Conservation (phyloP, 306 rosid genomes). For the Rosa multiflora region DNA sequence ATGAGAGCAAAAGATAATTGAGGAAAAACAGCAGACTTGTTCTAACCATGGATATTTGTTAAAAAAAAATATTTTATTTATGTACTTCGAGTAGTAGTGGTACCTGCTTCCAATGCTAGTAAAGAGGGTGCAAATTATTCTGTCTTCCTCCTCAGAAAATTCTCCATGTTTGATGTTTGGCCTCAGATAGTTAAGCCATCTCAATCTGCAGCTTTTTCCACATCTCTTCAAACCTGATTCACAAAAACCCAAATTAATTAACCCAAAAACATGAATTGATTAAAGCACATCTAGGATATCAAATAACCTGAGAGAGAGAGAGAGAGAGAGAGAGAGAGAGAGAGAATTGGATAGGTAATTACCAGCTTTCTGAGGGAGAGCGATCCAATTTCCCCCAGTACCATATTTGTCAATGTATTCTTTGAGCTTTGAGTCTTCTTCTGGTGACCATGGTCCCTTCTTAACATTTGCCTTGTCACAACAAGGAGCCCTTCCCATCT, state of each 20-base stretch:
- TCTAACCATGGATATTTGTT: background rate
- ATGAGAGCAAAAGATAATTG: constrained; percentile 11
- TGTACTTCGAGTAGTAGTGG: background rate
- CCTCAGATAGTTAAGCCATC: constrained; percentile 95
- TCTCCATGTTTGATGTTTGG: constrained; percentile 95
- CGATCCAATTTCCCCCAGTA: constrained; percentile 96
- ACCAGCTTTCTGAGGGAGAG: constrained; percentile 97
- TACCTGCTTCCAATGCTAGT: constrained; percentile 93
- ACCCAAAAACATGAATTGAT: background rate
- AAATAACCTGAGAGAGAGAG: background rate
- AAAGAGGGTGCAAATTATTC: constrained; percentile 74
- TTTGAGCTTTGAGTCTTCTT: constrained; percentile 84
- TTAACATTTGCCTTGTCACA: constrained; percentile 97
- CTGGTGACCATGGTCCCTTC: constrained; percentile 98
- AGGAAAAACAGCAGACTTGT: background rate
- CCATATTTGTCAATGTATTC: constrained; percentile 74
- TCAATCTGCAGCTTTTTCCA: constrained; percentile 93
- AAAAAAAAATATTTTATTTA: background rate
- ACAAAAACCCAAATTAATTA: background rate
- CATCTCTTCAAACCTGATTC: constrained; percentile 80
- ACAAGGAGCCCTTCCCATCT: constrained; percentile 97
- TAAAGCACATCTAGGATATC: background rate
- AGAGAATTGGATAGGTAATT: background rate
- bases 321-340: background rate
- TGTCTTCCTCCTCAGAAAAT: constrained; percentile 91